These are phyloP conservation scores for Nepenthes alata DNA, from an alignment of 179 eudicot species.

Conservation along the genomic window DNA sequence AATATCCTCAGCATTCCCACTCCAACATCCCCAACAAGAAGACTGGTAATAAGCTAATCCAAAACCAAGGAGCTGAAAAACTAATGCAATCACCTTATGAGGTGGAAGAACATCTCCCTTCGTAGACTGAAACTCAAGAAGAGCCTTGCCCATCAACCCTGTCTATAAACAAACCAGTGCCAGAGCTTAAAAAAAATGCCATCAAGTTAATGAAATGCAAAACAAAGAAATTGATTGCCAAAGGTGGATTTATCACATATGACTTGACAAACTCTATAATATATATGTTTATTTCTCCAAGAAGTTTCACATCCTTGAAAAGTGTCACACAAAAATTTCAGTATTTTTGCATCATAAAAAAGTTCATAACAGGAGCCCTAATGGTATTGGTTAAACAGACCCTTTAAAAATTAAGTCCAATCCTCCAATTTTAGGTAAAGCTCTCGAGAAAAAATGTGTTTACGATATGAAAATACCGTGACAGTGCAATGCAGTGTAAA, in stretches of 20 bases:
- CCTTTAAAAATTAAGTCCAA: too few species aligned
- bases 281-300: not conserved
- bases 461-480: too few species aligned
- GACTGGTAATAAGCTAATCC: not conserved
- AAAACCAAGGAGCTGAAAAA: not conserved
- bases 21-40: not conserved
- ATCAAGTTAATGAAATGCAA: not conserved
- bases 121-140: constrained; percentile 81
- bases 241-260: not conserved
- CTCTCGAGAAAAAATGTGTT: too few species aligned
- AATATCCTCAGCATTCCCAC: not conserved
- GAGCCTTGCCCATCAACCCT: constrained; percentile 86
- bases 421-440: too few species aligned
- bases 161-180: constrained; percentile 23
- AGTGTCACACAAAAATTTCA: too few species aligned
- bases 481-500: too few species aligned
- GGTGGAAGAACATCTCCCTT: constrained; percentile 95
- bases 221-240: not conserved
- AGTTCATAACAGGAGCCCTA: too few species aligned
- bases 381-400: too few species aligned
- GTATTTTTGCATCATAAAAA: too few species aligned
- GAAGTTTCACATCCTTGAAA: too few species aligned
- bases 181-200: not conserved
- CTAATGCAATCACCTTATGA: constrained; percentile 52
- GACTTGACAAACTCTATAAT: too few species aligned